Percentiles rank a stretch among this genome's conserved stretches.
Conservation (phyloP, 805 yeast genomes). For the Wickerhamiella nectarea region DNA sequence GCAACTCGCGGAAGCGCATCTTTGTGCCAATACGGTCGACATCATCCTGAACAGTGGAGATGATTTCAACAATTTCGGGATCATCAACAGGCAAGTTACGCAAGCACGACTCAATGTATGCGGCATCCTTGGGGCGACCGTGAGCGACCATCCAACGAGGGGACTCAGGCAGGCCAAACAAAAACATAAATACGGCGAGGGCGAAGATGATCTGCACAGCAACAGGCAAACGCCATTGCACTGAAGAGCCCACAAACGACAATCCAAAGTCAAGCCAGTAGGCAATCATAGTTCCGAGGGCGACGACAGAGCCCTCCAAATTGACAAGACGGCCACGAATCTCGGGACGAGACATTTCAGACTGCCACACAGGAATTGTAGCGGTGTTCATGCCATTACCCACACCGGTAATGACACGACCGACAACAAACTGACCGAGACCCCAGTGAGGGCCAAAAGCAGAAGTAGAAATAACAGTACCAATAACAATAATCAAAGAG, state of each 20-base stretch:
- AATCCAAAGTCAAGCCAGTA: slow-evolving; percentile 66
- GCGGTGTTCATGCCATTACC: slow-evolving; percentile 69
- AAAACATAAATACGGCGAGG: slow-evolving; percentile 38
- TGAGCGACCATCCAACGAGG: slow-evolving; percentile 72
- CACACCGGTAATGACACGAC: slow-evolving; percentile 57
- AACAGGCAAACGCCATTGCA: slow-evolving; percentile 67
- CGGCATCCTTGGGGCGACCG: slow-evolving; percentile 35
- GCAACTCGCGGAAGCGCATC: slow-evolving; percentile 17
- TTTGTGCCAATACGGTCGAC: slow-evolving; percentile 15
- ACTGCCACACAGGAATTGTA: slow-evolving; percentile 73
- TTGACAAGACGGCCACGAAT: slow-evolving; percentile 56
- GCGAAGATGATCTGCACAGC: slow-evolving; percentile 56
- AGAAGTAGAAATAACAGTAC: slow-evolving; percentile 43
- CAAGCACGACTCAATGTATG: slow-evolving; percentile 38
- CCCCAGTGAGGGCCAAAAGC: slow-evolving; percentile 33
- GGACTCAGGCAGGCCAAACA: slow-evolving; percentile 63
- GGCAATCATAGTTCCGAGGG: slow-evolving; percentile 61
- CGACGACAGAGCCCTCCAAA: slow-evolving; percentile 58
- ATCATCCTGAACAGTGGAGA: slow-evolving; percentile 17
- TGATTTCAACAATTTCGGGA: slow-evolving; percentile 12
- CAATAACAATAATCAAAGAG: slow-evolving; percentile 41
- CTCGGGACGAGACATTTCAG: slow-evolving; percentile 57
- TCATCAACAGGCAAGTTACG: slow-evolving; percentile 16
- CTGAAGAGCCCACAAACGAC: slow-evolving; percentile 35
- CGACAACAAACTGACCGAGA: slow-evolving; percentile 60